A percentile compares a stretch with the other conserved stretches of the same genome.
Conservation (phyloP, 1,284 basidiomycete species). For the Mrakiaceae sp. region DNA sequence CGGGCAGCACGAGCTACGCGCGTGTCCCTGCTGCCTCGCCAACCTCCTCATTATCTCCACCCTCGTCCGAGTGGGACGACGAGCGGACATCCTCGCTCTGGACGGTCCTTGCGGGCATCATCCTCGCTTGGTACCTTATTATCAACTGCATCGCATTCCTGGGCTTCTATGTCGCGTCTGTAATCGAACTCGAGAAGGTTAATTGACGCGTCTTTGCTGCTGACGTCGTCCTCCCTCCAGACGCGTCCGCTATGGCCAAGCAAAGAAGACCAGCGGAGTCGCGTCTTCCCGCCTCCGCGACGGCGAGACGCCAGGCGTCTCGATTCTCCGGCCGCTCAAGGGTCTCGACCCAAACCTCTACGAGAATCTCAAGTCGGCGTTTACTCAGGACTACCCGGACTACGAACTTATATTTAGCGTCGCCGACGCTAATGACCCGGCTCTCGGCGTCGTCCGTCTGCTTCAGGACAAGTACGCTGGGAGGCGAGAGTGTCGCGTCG, state of each 20-base stretch:
- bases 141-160: slow-evolving; percentile 65
- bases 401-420: slow-evolving; percentile 81
- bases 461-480: slow-evolving; percentile 34
- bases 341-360: slow-evolving; percentile 86
- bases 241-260: slow-evolving; percentile 51
- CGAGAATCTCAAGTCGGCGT: slow-evolving; percentile 83
- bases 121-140: slow-evolving; percentile 56
- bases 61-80: too few relatives aligned
- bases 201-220: slow-evolving; percentile 19
- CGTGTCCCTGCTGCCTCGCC: too few relatives aligned
- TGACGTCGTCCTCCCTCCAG: slow-evolving; percentile 36
- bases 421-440: slow-evolving; percentile 69
- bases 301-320: slow-evolving; percentile 63
- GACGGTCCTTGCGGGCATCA: slow-evolving; percentile 37
- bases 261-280: too few relatives aligned
- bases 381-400: slow-evolving; percentile 69
- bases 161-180: slow-evolving; percentile 69
- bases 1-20: too few relatives aligned
- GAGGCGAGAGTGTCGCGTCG: slow-evolving; percentile 31
- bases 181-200: slow-evolving; percentile 20
- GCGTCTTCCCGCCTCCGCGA: slow-evolving; percentile 48
- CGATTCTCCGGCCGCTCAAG: slow-evolving; percentile 79
- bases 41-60: too few relatives aligned
- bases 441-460: slow-evolving; percentile 62
- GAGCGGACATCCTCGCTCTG: slow-evolving; percentile 14